phyloP scores from a whole-genome alignment of 495 filamentous ascomycete genomes.

The Collariella sp. region DNA sequence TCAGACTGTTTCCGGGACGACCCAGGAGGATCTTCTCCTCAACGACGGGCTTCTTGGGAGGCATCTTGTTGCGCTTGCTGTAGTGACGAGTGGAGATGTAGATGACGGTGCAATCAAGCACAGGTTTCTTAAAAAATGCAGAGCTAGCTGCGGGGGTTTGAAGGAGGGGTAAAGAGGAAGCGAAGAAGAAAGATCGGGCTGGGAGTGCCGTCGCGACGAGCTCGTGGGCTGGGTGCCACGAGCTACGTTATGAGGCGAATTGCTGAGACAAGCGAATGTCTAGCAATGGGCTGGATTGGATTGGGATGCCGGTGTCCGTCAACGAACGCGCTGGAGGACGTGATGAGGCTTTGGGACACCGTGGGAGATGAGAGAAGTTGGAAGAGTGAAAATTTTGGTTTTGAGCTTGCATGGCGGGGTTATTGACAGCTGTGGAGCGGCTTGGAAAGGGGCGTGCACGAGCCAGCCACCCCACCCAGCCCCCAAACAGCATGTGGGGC shows the following conservation, averaged over 20 bases:
- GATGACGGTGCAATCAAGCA: constrained; percentile 40
- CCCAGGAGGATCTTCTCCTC: constrained; percentile 80
- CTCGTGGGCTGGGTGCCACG: constrained; percentile 22
- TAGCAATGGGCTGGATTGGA: not conserved
- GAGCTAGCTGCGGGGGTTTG: constrained; percentile 54
- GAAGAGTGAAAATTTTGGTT: constrained; percentile 4
- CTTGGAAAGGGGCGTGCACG: not conserved
- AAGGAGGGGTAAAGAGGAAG: constrained; percentile 46
- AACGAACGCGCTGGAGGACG: not conserved
- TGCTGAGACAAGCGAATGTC: constrained; percentile 4
- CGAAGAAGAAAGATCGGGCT: constrained; percentile 41
- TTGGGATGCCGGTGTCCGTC: not conserved
- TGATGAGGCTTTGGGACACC: not conserved
- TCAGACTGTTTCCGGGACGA: constrained; percentile 94
- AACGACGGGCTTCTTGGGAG: constrained; percentile 66
- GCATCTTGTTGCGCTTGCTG: constrained; percentile 54
- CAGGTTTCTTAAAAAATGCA: constrained; percentile 38
- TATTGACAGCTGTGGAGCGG: not conserved
- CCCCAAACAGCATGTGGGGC: not conserved
- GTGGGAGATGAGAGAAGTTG: not conserved
- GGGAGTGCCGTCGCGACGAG: constrained; percentile 40
- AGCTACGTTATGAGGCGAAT: constrained; percentile 7
- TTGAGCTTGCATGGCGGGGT: constrained; percentile 9
- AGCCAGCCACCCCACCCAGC: not conserved
- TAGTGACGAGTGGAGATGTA: constrained; percentile 42